A percentile compares a stretch with the other conserved stretches of the same genome.
phyloP scores from a whole-genome alignment of 1,284 basidiomycete genomes.

The Bjerkandera adusta region DNA sequence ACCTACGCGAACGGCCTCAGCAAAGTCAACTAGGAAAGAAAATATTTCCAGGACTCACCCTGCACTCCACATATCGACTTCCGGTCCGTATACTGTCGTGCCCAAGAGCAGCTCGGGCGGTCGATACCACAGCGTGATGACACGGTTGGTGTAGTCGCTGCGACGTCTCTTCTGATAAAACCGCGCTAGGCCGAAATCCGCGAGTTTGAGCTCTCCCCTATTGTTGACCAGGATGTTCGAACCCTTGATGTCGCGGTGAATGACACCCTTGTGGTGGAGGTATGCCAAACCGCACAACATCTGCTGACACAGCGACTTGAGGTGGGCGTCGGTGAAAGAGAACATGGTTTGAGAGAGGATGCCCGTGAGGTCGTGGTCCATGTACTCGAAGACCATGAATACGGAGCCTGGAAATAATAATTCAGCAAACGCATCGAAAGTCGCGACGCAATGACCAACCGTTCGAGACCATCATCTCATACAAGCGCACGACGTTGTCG shows the following conservation, averaged over 20 bases:
- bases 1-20: constrained; percentile 46
- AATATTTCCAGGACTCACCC: constrained; percentile 59
- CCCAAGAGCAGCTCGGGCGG: constrained; percentile 96
- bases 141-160: constrained; percentile 97
- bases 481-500: constrained; percentile 84
- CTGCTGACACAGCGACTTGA: constrained; percentile 94
- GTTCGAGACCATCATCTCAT: constrained; percentile 98
- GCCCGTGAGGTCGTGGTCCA: constrained; percentile 98
- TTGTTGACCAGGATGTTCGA: constrained; percentile 98
- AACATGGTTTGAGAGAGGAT: constrained; percentile 91
- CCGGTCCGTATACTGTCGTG: constrained; percentile 94
- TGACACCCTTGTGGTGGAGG: constrained; percentile 91
- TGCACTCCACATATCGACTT: constrained; percentile 99
- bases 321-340: constrained; percentile 79
- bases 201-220: constrained; percentile 91
- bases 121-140: constrained; percentile 99
- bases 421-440: background rate
- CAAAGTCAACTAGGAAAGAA: background rate
- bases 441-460: constrained; percentile 47
- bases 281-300: constrained; percentile 94
- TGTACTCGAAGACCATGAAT: constrained; percentile 99
- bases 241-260: constrained; percentile 98
- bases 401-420: constrained; percentile 67
- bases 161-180: constrained; percentile 90
- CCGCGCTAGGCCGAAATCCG: constrained; percentile 97